Evolutionary conservation across 495 filamentous ascomycete species (phyloP), one percentile per base, ranked within the genome.

Genomic region (Chaetomidium leptoderma): DNA sequence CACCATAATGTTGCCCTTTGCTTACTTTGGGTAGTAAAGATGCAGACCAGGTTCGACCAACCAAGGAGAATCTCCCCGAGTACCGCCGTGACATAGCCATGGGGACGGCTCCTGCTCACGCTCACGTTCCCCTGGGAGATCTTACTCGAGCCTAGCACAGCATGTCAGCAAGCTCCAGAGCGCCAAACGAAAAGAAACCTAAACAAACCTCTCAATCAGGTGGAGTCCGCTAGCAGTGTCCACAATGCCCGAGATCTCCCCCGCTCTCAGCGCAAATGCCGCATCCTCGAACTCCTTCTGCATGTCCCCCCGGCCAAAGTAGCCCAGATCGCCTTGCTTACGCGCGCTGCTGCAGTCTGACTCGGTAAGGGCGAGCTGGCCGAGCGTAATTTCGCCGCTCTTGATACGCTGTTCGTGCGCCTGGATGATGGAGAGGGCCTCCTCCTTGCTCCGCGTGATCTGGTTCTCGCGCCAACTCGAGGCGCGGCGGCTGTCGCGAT

Each of bases 271-370:
- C 14, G 84, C 84, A 75, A 97, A 97, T 4, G 92, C 87, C 0
- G 91, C 91, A 30, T 96, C 90, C 72, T 97, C 93, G 62, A 98
- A 98, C 73, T 97, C 93, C 78, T 92, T 96, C 67, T 98, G 93
- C 93, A 98, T 98, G 64, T 98, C 93, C 6, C 90, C 88, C 55
- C 75, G 83, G 23, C 90, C 91, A 66, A 98, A 98, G 71, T 90
- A 96, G 1, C 93, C 93, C 79, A 98, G 76, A 74, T 97, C 95
- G 30, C 93, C 93, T 64, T 84, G 83, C 81, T 97, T 98, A 61
- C 90, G 83, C 3, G 92, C 91, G 67, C 90, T 95, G 74, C 87
- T 93, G 73, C 92, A 97, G 76, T 98, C 93, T 13, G 88, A 93
- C 73, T 97, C 95, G 24, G 84, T 87, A 55, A 83, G 78, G 6